Conservation (phyloP, 1,139 yeast genomes). For the Blastobotrys persicus region DNA sequence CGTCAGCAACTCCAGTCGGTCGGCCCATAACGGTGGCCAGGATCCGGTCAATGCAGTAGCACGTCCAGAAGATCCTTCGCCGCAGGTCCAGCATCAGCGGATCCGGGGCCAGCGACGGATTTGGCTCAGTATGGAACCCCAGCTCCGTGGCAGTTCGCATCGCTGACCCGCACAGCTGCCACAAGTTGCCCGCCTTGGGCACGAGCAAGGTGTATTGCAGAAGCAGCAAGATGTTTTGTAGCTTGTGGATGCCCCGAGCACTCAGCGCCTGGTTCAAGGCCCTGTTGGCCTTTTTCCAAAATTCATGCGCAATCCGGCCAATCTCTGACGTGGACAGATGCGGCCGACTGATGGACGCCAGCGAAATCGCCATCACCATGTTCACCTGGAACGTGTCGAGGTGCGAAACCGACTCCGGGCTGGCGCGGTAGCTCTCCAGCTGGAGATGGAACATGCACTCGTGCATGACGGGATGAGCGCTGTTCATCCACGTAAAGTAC, state of each 20-base stretch:
- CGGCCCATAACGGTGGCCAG: constrained; percentile 13
- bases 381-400: constrained; percentile 9
- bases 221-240: constrained; percentile 11
- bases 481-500: constrained; percentile 14
- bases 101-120: constrained; percentile 10
- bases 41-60: constrained; percentile 14
- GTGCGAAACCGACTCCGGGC: neutral
- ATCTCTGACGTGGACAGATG: constrained; percentile 13
- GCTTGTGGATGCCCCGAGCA: constrained; percentile 5
- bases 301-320: constrained; percentile 12
- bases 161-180: constrained; percentile 14
- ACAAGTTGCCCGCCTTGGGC: constrained; percentile 12
- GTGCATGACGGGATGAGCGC: constrained; percentile 14
- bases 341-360: constrained; percentile 13
- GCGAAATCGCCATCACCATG: constrained; percentile 12
- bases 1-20: constrained; percentile 12
- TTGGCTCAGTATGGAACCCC: constrained; percentile 14
- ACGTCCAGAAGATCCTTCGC: constrained; percentile 15
- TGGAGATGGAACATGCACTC: constrained; percentile 11
- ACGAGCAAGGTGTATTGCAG: constrained; percentile 13
- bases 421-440: constrained; percentile 8
- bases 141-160: constrained; percentile 13
- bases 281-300: constrained; percentile 8
- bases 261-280: constrained; percentile 4
- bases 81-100: constrained; percentile 12